Evolutionary conservation across 345 rosid genomes (phyloP), one percentile per base, ranked within the genome.

Genomic region (Syzygium grande): DNA sequence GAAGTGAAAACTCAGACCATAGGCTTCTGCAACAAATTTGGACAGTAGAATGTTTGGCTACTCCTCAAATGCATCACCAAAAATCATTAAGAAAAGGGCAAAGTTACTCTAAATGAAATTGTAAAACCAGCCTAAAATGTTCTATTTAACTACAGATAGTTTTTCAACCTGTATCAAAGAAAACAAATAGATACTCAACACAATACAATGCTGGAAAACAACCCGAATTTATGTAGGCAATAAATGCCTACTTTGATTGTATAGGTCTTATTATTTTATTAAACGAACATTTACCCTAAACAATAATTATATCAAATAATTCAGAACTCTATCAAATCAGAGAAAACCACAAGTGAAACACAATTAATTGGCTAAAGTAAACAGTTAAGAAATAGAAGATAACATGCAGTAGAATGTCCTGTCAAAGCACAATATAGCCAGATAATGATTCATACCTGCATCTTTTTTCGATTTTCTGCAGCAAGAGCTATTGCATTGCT

Each of bases 381-480:
- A 34, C 80, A 73, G 25, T 73, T 73, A 34, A 73, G 80, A 34
- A 34, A 73, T 73, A 73, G 80, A 73, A 73, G 80, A 52, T 53
- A 53, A 52, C 86, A 30, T 49, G 34, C 80, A 73, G 49, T 34
- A 73, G 80, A 73, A 73, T 73, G 80, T 34, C 80, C 80, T 41
- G 43, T 73, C 49, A 73, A 25, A n/a, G 29, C 52, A 61, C 14
- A 10, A 29, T n/a, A 86, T 29, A 65, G 83, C 77, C 55, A 68
- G 49, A 86, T 49, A 84, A 8, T 51, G 85, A 86, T 87, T 15
- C 90, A 54, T 94, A 96, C 98, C 91, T 96, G 99, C 92, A 96
- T 95, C 92, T 96, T 98, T 93, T 95, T 98, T 85, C 98, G 93
- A 92, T 98, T 98, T 93, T 95, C 99, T 80, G 97, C 97, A 61